phyloP scores from a whole-genome alignment of 2,329 filamentous ascomycete species.

The Trichophyton verrucosum region DNA sequence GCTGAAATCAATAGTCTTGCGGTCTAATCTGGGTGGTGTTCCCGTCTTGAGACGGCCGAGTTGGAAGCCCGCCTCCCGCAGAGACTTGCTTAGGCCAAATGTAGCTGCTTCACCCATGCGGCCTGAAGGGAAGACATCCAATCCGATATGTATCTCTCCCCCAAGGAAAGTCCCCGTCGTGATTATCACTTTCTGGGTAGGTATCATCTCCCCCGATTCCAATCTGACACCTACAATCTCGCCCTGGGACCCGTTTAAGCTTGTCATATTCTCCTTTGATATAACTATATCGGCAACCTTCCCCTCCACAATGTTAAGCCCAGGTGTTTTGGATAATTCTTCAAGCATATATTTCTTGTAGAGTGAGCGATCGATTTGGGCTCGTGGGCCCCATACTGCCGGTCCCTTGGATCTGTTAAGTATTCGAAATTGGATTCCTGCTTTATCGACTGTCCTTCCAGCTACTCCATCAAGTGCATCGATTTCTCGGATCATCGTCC shows the following conservation, averaged over 20 bases:
- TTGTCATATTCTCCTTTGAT: conserved; percentile 41
- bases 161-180: conserved; percentile 93
- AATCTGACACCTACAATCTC: conserved; percentile 75
- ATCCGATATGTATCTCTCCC: conserved; percentile 90
- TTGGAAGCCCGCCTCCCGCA: conserved; percentile 76
- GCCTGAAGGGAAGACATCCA: conserved; percentile 73
- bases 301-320: conserved; percentile 67
- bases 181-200: conserved; percentile 72
- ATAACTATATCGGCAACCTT: conserved; percentile 88
- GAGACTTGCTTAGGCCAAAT: conserved; percentile 79
- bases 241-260: conserved; percentile 43
- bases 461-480: conserved; percentile 88
- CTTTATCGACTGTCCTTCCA: conserved; percentile 80
- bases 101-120: conserved; percentile 91
- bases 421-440: conserved; percentile 85
- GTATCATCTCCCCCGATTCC: conserved; percentile 74
- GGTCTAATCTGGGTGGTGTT: conserved; percentile 77
- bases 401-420: conserved; percentile 83
- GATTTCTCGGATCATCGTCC: conserved; percentile 87
- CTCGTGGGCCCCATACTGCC: conserved; percentile 91
- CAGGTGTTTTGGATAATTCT: conserved; percentile 65
- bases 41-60: conserved; percentile 89
- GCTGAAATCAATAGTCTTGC: conserved; percentile 67
- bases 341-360: conserved; percentile 87
- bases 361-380: conserved; percentile 83